Percentiles rank a stretch among this genome's conserved stretches.
These are phyloP conservation scores for Pseudonitzschia pungens DNA, from an alignment of 108 stramenopile genomes.

Conservation along the genomic window DNA sequence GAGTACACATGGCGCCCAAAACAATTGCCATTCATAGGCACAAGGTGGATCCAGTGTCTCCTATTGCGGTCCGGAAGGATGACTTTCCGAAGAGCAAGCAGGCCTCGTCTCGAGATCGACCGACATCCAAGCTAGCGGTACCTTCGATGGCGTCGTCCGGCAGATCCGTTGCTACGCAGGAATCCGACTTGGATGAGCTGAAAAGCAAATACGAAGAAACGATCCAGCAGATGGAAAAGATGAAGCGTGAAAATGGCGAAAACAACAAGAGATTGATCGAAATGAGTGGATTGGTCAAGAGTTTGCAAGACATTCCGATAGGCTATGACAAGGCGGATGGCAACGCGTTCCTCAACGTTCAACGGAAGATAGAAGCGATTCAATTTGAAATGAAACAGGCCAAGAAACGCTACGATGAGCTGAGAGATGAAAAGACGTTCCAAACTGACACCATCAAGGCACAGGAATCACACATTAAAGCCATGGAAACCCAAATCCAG, in stretches of 20 bases:
- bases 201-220: slow-evolving; percentile 29
- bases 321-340: slow-evolving; percentile 14
- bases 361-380: slow-evolving; percentile 33
- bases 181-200: slow-evolving; percentile 1
- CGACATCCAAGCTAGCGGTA: not conserved
- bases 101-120: not conserved
- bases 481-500: slow-evolving; percentile 26
- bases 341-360: slow-evolving; percentile 12
- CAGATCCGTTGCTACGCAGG: not conserved
- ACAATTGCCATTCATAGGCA: slow-evolving; percentile 16
- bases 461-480: slow-evolving; percentile 25
- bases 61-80: not conserved
- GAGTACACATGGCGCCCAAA: not conserved
- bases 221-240: slow-evolving; percentile 21
- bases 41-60: slow-evolving; percentile 15
- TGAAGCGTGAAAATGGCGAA: slow-evolving; percentile 18
- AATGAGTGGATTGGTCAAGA: slow-evolving; percentile 27
- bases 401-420: slow-evolving; percentile 22
- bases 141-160: not conserved
- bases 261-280: slow-evolving; percentile 30
- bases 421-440: slow-evolving; percentile 22
- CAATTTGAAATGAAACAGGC: slow-evolving; percentile 19
- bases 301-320: slow-evolving; percentile 23
- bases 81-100: slow-evolving; percentile 5
- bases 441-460: slow-evolving; percentile 21